Base-by-base conservation (phyloP, 169 alveolate species). In the Theileria luwenshuni region DNA sequence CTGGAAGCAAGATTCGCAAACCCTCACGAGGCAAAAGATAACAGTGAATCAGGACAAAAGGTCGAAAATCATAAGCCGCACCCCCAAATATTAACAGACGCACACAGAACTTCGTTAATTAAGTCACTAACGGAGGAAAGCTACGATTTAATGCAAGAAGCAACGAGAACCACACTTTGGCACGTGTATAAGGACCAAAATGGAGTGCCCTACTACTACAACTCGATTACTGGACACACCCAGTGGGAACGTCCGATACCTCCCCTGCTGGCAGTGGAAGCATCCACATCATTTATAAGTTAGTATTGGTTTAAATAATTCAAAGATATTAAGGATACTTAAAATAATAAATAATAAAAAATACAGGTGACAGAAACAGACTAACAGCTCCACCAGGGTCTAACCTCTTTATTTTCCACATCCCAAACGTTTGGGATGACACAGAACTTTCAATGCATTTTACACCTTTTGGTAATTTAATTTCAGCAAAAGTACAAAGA, bases 231-330 rank as follows among this genome's bases (percentile, higher is more conserved):
- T 13, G 92, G 91, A 41, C 80, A 86, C 69, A 92, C 96, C 13
- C 96, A 93, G 77, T 94, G 97, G 97, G 95, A 92, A 76, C 76
- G 88, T 47, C 97, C 97, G 21, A 73, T 88, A 32, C 96, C 94
- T 6, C 91, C 91, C n/a, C 76, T 80, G 74, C 54, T 70, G 3
- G 86, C 86, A 0, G 86, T 79, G 10, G 86, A 71, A 74, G 67
- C 38, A 33, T 71, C 86, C 12, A 67, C 75, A 25, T 67, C 75
- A 61, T 47, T 19, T 32, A 8, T 33, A 32, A 67, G 75, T 67
- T 19, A 23, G 69, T 12, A 6, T 10, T 35, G 25, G 15, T 33
- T 19, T 6, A 61, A 30, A 1, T 67, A 21, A 68, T 54, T 27
- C 52, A 8, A n/a, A 54, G 27, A 21, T 2, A n/a, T n/a, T n/a